Evolutionary conservation across 2,329 filamentous ascomycete genomes (phyloP).

Genomic region (Pyrenochaeta sp.): DNA sequence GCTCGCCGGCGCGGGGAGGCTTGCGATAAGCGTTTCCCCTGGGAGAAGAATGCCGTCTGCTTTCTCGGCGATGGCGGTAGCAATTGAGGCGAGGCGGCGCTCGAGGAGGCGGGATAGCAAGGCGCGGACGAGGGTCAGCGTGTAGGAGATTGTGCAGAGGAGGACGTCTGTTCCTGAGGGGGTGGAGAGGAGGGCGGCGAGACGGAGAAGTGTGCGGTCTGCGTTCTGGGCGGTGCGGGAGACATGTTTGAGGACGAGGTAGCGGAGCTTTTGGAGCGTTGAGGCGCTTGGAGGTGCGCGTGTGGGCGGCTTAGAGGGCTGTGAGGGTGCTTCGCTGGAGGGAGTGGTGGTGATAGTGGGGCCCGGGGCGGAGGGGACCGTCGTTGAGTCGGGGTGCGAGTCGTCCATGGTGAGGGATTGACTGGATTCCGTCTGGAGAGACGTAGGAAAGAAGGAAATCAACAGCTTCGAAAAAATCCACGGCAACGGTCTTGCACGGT

Average conservation of each 20-base stretch:
- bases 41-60: slow-evolving; percentile 50
- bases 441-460: neutral
- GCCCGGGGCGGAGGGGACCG: slow-evolving; percentile 30
- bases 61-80: slow-evolving; percentile 47
- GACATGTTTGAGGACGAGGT: slow-evolving; percentile 25
- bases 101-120: slow-evolving; percentile 49
- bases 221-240: slow-evolving; percentile 27
- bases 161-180: slow-evolving; percentile 50
- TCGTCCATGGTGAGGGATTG: slow-evolving; percentile 28
- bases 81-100: slow-evolving; percentile 43
- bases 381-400: slow-evolving; percentile 25
- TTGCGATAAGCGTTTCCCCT: slow-evolving; percentile 51
- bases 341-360: slow-evolving; percentile 13
- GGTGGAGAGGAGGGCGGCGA: slow-evolving; percentile 49
- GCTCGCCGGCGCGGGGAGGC: slow-evolving; percentile 41
- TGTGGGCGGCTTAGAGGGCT: slow-evolving; percentile 14
- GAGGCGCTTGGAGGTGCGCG: slow-evolving; percentile 11
- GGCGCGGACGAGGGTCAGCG: slow-evolving; percentile 51
- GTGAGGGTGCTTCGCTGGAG: slow-evolving; percentile 9
- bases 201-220: slow-evolving; percentile 43
- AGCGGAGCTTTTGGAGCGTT: slow-evolving; percentile 20
- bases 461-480: too few species aligned
- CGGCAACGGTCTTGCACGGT: too few species aligned
- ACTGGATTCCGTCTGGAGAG: too few species aligned
- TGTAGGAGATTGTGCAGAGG: slow-evolving; percentile 55